Base-by-base conservation (phyloP, 1,139 yeast species). In the Scheffersomyces cryptocercus region DNA sequence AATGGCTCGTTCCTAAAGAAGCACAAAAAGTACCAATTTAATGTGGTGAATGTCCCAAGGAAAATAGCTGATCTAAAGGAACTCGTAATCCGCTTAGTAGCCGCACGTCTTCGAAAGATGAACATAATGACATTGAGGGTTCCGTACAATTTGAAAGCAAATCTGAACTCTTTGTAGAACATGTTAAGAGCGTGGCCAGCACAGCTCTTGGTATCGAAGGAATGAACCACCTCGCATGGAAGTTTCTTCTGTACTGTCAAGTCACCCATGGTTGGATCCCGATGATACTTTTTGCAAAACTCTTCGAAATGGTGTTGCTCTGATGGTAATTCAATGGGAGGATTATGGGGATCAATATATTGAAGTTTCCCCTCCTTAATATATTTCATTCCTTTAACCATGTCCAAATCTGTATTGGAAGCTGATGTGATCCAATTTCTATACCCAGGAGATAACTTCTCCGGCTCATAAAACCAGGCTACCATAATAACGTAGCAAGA, bases 1-100 rank as follows among this genome's bases (percentile, higher is more conserved):
- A 70, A 64, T 3, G 67, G 37, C 32, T 70, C 42, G 7, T 69
- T 61, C 28, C 77, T 52, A 9, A 61, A 62, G 10, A 67, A 48
- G 44, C 78, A 73, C 10, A 71, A 70, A 3, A 62, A 60, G 48
- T 67, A 67, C 75, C 77, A 73, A 44, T 62, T 59, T 16, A 70
- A 56, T 6, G 62, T 57, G 12, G 69, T 68, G 43, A 65, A 71
- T 3, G 64, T 37, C 8, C 69, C 73, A 37, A 73, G 53, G 49
- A 73, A 73, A 12, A 66, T 55, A 9, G 75, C 62, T 4, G 77
- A 72, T 13, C 73, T 50, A 3, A 58, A 41, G 3, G 61, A 47
- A 36, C 49, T 48, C 5, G 37, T n/a, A n/a, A 55, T 35, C 15
- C 47, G 31, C 16, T 37, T 43, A 3, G 37, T 35, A 4, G 52